Conservation (phyloP, 83 land plant genomes). For the Diphasiastrum complanatum region DNA sequence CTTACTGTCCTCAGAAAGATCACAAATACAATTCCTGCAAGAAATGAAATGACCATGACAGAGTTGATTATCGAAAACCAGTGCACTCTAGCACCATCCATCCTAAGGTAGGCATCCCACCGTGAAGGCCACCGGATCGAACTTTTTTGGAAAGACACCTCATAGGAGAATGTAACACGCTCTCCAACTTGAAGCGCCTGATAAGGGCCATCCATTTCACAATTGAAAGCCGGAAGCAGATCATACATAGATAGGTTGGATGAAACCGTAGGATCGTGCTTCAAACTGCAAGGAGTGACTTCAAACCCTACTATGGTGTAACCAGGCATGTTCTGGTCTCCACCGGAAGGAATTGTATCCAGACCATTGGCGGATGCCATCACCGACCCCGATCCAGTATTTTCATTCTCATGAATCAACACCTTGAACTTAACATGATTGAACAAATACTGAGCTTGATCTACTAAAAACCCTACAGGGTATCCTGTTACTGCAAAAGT, state of each 20-base stretch:
- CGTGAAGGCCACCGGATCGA: slow-evolving; percentile 57
- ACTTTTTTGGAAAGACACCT: slow-evolving; percentile 52
- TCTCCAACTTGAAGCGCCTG: slow-evolving; percentile 40
- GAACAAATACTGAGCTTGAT: background rate
- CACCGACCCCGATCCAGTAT: background rate
- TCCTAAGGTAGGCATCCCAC: slow-evolving; percentile 48
- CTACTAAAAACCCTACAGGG: background rate
- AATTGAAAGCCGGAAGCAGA: slow-evolving; percentile 14
- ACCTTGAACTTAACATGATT: slow-evolving; percentile 15
- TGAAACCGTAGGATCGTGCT: slow-evolving; percentile 30
- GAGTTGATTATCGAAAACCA: slow-evolving; percentile 62
- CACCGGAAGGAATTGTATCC: slow-evolving; percentile 19
- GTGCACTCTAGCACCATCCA: slow-evolving; percentile 58
- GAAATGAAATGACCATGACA: slow-evolving; percentile 48
- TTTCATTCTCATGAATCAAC: background rate
- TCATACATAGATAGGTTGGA: slow-evolving; percentile 40
- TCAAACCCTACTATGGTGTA: slow-evolving; percentile 62
- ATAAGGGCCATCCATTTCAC: slow-evolving; percentile 34
- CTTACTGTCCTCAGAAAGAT: slow-evolving; percentile 55
- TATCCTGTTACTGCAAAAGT: background rate
- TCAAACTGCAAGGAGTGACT: slow-evolving; percentile 50
- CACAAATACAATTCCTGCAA: slow-evolving; percentile 60
- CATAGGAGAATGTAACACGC: slow-evolving; percentile 47
- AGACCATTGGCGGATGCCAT: slow-evolving; percentile 6
- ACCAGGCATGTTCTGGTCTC: slow-evolving; percentile 40